Evolutionary conservation across 495 filamentous ascomycete species (phyloP), one percentile per base, ranked within the genome.

Genomic region (Podospora appendiculata): DNA sequence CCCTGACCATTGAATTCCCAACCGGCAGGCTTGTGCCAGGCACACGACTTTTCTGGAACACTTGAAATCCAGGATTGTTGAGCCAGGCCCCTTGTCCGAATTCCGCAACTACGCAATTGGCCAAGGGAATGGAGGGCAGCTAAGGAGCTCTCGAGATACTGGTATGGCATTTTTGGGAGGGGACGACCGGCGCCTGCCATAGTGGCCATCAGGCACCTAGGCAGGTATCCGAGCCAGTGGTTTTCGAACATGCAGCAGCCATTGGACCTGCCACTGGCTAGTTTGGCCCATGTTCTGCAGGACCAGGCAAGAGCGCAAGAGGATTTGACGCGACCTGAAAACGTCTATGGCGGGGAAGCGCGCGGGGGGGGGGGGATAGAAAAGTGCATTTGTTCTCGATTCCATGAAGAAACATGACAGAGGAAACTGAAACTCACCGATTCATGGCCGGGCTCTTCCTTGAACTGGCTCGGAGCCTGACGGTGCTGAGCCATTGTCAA

Each of bases 401-500:
- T 25, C 25, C 2, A 25, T 25, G 25, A 25, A 25, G 25, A 5
- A 25, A 25, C 25, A 25, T 25, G 18, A 12, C 3, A 13, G 6
- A 46, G 12, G 18, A 34, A 32, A 46, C 6, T 16, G 41, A 13
- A 35, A 70, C 67, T 68, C 51, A 70, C 67, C 57, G 65, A 63
- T 51, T 68, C 67, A 52, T 63, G 57, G 44, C 62, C 58, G 16
- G 65, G 58, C 56, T 70, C 65, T 57, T 68, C 65, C 52, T 66
- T 66, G 48, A 61, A 66, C 25, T 66, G 67, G 63, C 65, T 62
- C 35, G 67, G 52, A 56, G 67, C 67, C 65, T 67, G 66, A 42
- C 67, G 67, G 50, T 66, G 66, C 51, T 68, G 67, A 54, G 65
- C 65, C 67, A 70, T 70, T 57, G 56, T 65, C 49, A 69, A 61